phyloP scores from a whole-genome alignment of 164 flowering plant genomes.

The Brasenia schreberi region DNA sequence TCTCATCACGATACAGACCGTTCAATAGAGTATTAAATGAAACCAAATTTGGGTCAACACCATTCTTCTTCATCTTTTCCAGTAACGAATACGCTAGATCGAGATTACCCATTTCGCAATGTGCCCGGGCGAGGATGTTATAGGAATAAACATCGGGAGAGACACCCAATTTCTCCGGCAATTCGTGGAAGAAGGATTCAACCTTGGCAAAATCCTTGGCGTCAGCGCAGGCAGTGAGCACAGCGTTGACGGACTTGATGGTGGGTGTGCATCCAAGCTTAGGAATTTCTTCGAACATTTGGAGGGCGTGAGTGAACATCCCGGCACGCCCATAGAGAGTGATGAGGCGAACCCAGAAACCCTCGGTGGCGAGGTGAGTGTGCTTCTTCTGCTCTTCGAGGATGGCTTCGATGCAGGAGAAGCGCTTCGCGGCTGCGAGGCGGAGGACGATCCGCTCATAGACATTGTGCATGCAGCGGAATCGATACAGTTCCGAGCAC shows the following conservation, averaged over 20 bases:
- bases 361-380: conserved; percentile 15
- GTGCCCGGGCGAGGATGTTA: conserved; percentile 24
- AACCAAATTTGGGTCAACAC: conserved; percentile 22
- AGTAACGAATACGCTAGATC: conserved; percentile 25
- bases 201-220: conserved; percentile 21
- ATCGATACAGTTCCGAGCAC: conserved; percentile 15
- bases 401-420: conserved; percentile 20
- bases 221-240: conserved; percentile 24
- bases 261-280: conserved; percentile 23
- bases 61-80: conserved; percentile 27
- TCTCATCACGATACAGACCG: conserved; percentile 14
- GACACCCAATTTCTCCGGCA: conserved; percentile 17
- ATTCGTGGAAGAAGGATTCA: conserved; percentile 16
- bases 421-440: conserved; percentile 19
- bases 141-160: conserved; percentile 25
- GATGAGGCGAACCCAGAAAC: conserved; percentile 15
- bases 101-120: conserved; percentile 22
- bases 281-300: conserved; percentile 48
- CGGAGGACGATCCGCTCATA: conserved; percentile 20
- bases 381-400: conserved; percentile 28
- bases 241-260: conserved; percentile 32
- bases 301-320: conserved; percentile 35
- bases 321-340: conserved; percentile 23
- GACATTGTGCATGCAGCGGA: conserved; percentile 20
- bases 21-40: conserved; percentile 31